Conservation (phyloP, 805 yeast species). For the Candida succiphila region DNA sequence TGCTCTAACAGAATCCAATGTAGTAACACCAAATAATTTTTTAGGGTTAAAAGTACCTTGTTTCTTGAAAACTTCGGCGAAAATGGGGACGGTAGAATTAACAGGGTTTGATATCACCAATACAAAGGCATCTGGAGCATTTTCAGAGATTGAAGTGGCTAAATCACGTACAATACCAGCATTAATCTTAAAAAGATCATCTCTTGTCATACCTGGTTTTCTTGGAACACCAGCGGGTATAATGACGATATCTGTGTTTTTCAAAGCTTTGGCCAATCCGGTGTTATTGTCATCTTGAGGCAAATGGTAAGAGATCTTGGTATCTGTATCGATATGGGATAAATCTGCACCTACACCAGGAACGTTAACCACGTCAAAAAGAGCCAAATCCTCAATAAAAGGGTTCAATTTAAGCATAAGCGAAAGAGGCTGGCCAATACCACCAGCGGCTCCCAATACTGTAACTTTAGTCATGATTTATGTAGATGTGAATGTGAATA, state of each 20-base stretch:
- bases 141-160: slow-evolving; percentile 63
- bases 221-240: slow-evolving; percentile 79
- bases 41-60: slow-evolving; percentile 60
- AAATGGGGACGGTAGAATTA: slow-evolving; percentile 86
- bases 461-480: slow-evolving; percentile 27
- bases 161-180: slow-evolving; percentile 64
- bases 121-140: slow-evolving; percentile 66
- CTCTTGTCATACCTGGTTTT: slow-evolving; percentile 99
- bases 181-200: slow-evolving; percentile 72
- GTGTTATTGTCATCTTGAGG: slow-evolving; percentile 23
- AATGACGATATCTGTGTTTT: slow-evolving; percentile 33
- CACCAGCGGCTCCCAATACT: slow-evolving; percentile 86
- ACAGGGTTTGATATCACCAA: slow-evolving; percentile 89
- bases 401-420: slow-evolving; percentile 38
- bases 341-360: slow-evolving; percentile 50
- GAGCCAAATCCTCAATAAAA: slow-evolving; percentile 32
- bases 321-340: slow-evolving; percentile 41
- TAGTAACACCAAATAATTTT: slow-evolving; percentile 80
- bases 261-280: slow-evolving; percentile 22
- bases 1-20: slow-evolving; percentile 81
- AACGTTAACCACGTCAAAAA: slow-evolving; percentile 45
- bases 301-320: slow-evolving; percentile 30
- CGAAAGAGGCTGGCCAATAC: slow-evolving; percentile 50
- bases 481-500: not conserved
- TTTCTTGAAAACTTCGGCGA: slow-evolving; percentile 67